phyloP scores from a whole-genome alignment of 345 rosid genomes.

The Lenwebbia sp. region DNA sequence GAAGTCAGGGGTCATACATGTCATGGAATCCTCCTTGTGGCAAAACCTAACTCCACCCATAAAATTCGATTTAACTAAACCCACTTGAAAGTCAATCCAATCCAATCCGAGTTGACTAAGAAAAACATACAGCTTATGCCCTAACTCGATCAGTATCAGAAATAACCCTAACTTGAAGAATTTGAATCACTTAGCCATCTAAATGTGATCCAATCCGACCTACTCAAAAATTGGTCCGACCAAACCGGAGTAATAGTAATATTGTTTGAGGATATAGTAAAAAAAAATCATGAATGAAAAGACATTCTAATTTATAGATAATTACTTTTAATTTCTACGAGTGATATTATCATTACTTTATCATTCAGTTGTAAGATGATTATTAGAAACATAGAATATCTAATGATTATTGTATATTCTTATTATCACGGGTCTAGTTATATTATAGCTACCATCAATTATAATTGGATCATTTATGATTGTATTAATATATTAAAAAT shows the following conservation, averaged over 20 bases:
- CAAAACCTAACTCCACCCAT: not conserved
- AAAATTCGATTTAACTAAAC: not conserved
- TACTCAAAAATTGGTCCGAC: fast-evolving
- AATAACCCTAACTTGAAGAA: not conserved
- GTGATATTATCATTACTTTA: too few species aligned
- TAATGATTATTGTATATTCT: too few species aligned
- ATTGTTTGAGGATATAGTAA: too few species aligned
- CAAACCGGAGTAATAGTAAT: fast-evolving
- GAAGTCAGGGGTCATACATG: not conserved
- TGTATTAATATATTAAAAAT: too few species aligned
- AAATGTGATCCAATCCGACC: not conserved
- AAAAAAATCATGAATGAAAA: too few species aligned
- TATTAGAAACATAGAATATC: too few species aligned
- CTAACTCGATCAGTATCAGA: not conserved
- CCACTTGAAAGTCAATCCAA: not conserved
- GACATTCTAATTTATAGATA: too few species aligned
- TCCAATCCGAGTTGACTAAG: not conserved
- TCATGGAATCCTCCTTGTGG: not conserved
- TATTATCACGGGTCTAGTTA: too few species aligned
- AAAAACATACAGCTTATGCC: not conserved
- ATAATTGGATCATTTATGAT: too few species aligned
- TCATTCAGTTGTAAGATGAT: too few species aligned
- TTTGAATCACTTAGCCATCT: not conserved
- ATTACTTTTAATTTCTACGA: too few species aligned
- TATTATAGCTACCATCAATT: too few species aligned